Base-by-base conservation (phyloP, 305 asterid genomes). In the Ajuga reptans region DNA sequence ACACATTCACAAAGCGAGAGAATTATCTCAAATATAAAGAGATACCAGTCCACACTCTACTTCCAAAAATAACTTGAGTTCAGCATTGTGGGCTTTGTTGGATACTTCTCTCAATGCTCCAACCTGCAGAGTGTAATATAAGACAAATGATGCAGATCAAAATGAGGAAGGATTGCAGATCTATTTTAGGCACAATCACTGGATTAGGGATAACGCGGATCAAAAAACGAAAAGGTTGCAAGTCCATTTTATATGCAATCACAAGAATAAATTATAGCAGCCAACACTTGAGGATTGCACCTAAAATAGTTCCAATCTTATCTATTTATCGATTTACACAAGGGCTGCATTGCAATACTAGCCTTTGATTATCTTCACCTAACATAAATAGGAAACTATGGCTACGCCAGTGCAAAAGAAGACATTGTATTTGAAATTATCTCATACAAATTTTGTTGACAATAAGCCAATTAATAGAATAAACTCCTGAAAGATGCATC, bases 41-140 rank as follows among this genome's bases (percentile, higher is more conserved):
- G 66, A 17, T 75, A 87, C 91, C 89, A 9, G 72, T 72, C 86
- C 89, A 68, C 16, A 31, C 49, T 82, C 85, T 57, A 86, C 83
- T 83, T 88, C 95, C 77, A 88, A 62, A 77, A 86, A 84, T 77
- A 88, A 80, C 75, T 88, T 86, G 45, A 86, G 78, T 57, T 83
- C 90, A n/a, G 90, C 80, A 73, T 80, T 79, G 66, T 83, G 78
- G 16, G 77, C 79, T 74, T 84, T 83, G 71, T 77, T 88, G 52
- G 86, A 86, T 36, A 71, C 79, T 63, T 88, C 92, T 57, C 85
- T 84, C 78, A 88, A 56, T 56, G 85, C 74, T 66, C 89, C 92
- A 77, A 88, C 92, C 95, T 84, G 80, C 81, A 83, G 6, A 24
- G 56, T 42, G 76, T 64, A 68, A 59, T 61, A 11, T 1, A 29